Conservation (phyloP, 2,329 filamentous ascomycete species). For the Balansia obtecta region DNA sequence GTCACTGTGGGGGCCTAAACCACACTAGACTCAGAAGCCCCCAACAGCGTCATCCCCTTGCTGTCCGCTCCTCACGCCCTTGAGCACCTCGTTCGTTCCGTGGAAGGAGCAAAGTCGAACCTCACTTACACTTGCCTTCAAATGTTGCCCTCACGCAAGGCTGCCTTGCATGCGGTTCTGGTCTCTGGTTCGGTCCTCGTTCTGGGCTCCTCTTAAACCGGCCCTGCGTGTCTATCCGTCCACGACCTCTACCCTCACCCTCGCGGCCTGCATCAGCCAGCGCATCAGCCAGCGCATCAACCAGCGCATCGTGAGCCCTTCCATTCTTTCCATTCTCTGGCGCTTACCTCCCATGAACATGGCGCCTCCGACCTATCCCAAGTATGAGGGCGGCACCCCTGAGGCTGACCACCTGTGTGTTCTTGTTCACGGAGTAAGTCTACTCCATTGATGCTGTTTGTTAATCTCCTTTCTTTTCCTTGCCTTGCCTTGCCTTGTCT, state of each 20-base stretch:
- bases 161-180: slow-evolving; percentile 8
- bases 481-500: background rate
- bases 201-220: slow-evolving; percentile 5
- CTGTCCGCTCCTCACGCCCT: background rate
- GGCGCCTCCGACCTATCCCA: slow-evolving; percentile 7
- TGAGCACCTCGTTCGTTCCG: background rate
- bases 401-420: slow-evolving; percentile 62
- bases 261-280: slow-evolving; percentile 10
- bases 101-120: background rate
- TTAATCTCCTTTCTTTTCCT: no score
- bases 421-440: slow-evolving; percentile 60
- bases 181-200: background rate
- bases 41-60: slow-evolving; percentile 1
- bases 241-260: slow-evolving; percentile 21
- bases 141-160: slow-evolving; percentile 3
- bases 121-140: background rate
- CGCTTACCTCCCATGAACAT: slow-evolving; percentile 5
- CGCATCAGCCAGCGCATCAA: no score
- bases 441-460: slow-evolving; percentile 1
- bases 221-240: slow-evolving; percentile 5
- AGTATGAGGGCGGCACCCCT: slow-evolving; percentile 35
- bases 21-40: background rate
- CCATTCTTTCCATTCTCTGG: slow-evolving; percentile 2
- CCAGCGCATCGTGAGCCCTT: slow-evolving; percentile 6
- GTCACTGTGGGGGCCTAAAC: background rate